Conservation (phyloP, 495 filamentous ascomycete genomes). For the Parachaetomium inaequale region DNA sequence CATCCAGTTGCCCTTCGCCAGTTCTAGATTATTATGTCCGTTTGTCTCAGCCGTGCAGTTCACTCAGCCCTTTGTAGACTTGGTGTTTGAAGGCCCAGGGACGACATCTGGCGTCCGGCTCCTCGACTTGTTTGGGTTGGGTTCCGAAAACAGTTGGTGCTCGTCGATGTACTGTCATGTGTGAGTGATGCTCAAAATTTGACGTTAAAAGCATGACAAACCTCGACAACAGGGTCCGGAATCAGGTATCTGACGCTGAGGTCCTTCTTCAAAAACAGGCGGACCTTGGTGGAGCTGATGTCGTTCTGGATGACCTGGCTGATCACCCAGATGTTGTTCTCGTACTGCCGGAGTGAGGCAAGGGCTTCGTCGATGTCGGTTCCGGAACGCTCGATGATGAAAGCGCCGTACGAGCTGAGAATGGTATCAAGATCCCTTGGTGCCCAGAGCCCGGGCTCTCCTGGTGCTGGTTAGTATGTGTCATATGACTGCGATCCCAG, state of each 20-base stretch:
- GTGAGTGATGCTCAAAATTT: constrained; percentile 29
- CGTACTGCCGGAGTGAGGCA: constrained; percentile 63
- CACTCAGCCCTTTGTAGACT: constrained; percentile 14
- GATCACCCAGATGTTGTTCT: constrained; percentile 77
- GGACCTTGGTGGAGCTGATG: constrained; percentile 84
- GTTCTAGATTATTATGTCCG: not conserved
- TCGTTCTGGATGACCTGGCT: constrained; percentile 88
- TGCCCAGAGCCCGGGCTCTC: constrained; percentile 67
- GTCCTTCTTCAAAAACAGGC: constrained; percentile 74
- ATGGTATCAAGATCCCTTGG: constrained; percentile 81
- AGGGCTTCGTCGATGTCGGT: constrained; percentile 84
- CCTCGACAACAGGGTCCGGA: constrained; percentile 29
- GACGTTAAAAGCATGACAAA: constrained; percentile 18
- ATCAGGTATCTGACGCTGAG: constrained; percentile 58
- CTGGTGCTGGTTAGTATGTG: constrained; percentile 28
- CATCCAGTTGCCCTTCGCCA: not conserved
- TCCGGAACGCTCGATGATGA: constrained; percentile 86
- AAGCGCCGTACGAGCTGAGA: constrained; percentile 78
- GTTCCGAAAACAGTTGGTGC: constrained; percentile 66
- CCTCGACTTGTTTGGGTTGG: constrained; percentile 35
- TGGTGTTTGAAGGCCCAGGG: constrained; percentile 7
- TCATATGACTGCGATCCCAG: not conserved
- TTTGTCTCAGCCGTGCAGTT: not conserved
- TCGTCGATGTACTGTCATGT: constrained; percentile 71
- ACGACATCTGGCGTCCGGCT: constrained; percentile 13